Base-by-base conservation (phyloP, 139 green algal genomes). In the Chlamydomonas sp. region DNA sequence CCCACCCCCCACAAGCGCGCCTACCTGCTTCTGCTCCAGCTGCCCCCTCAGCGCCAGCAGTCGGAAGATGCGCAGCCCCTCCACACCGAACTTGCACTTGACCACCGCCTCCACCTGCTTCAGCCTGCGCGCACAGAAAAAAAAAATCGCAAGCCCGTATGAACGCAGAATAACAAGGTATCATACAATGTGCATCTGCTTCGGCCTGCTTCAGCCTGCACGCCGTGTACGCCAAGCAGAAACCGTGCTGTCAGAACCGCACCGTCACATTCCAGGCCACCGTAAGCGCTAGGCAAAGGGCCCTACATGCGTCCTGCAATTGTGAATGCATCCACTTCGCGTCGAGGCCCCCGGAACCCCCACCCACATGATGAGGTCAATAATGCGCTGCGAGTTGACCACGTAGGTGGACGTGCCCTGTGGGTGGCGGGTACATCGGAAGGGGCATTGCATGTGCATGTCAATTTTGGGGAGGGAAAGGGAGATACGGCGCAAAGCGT, bases 21-120 rank as follows among this genome's bases (percentile, higher is more conserved):
- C 20, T 31, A 96, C 90, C 91, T 96, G 92, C 89, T 98, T 98
- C 90, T 98, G 96, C 93, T 99, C 97, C 92, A 99, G 83, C 90
- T 98, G 93, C 0, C 91, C 90, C 4, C 83, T 77, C 7, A 91
- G 4, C 16, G 94, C 74, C 80, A 99, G 91, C 85, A 97, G 87
- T 1, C 94, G 88, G 87, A 96, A 98, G 15, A 99, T 90, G 10
- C 97, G 95, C 89, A 96, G 87, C 6, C 91, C 97, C 15, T 77
- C 78, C 4, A 71, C 15, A 10, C 95, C 96, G 93, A 96, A 97
- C 82, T 79, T 89, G 61, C 93, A 89, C 67, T 78, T 88, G 5
- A 96, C 85, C 68, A 95, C 85, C 31, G 91, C 91, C 78, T 96
- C 85, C 59, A 98, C 80, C 90, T 95, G 82, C 85, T 90, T 91